Conservation (phyloP, 495 filamentous ascomycete genomes). For the Daldinia childiae region DNA sequence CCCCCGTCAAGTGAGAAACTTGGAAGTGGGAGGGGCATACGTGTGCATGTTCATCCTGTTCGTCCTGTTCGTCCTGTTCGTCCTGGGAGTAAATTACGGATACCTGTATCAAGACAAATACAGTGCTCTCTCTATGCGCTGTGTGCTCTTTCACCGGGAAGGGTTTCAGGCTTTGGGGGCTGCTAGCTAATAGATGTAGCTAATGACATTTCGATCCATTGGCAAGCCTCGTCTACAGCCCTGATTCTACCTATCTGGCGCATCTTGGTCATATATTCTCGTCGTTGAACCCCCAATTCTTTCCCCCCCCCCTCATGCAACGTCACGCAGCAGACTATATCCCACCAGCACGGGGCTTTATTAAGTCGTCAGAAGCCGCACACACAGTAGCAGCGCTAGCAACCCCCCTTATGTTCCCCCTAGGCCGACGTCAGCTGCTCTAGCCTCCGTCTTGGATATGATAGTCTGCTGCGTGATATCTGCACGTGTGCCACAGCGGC, state of each 20-base stretch:
- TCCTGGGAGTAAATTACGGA: background rate
- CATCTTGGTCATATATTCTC: background rate
- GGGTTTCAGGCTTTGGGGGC: background rate
- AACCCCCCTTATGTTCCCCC: constrained; percentile 18
- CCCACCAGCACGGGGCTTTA: constrained; percentile 39
- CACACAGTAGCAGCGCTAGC: constrained; percentile 36
- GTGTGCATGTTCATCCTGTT: constrained; percentile 22
- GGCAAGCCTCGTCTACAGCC: constrained; percentile 37
- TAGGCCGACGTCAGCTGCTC: constrained; percentile 40
- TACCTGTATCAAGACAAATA: background rate
- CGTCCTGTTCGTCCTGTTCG: too few relatives aligned
- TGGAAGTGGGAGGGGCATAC: constrained; percentile 17
- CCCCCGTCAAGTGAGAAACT: constrained; percentile 15
- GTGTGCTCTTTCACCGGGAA: background rate
- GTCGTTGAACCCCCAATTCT: background rate
- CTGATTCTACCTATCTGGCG: constrained; percentile 9
- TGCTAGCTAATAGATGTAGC: constrained; percentile 6
- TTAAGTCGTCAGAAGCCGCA: constrained; percentile 35
- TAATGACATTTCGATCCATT: constrained; percentile 28
- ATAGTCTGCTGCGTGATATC: constrained; percentile 41
- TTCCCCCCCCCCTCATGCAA: constrained; percentile 29
- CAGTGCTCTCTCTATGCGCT: too few relatives aligned
- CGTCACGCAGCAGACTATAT: constrained; percentile 34
- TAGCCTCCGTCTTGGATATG: constrained; percentile 34
- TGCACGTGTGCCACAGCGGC: constrained; percentile 43